Evolutionary conservation across 805 yeast genomes (phyloP), one percentile per base, ranked within the genome.

Genomic region (Starmerella etchellsii): DNA sequence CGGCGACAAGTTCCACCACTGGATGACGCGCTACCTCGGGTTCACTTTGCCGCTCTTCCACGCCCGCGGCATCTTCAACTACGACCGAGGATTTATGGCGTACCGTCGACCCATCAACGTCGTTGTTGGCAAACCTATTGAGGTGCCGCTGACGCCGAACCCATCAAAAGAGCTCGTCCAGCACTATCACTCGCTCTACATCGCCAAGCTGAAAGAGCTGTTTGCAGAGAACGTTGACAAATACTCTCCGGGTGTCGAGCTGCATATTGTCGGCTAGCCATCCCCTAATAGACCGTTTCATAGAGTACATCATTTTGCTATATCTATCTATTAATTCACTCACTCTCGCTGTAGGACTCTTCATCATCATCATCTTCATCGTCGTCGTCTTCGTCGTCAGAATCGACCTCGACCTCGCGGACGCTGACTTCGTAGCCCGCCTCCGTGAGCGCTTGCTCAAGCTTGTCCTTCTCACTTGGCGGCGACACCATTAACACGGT

Each of bases 1-100:
- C 57, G 69, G 70, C 21, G 69, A 74, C 52, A 63, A 65, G 41
- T 57, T 80, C 39, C 97, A 88, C 58, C 59, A 69, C 26, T 73
- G 83, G 75, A 57, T 88, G 54, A 88, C 91, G 53, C 65, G 65
- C 23, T 67, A 63, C 28, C 69, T 76, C 39, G 91, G 88, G 1
- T 88, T 88, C 60, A 87, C 98, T 0, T 54, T 91, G 4, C 98
- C 98, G 1, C 72, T 91, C 36, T 81, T 91, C 62, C 78, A 82
- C 56, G 95, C 95, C 1, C 67, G 97, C 34, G 96, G 97, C 0
- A 67, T 91, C 1, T 87, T 88, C 62, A 83, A 88, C 54, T 15
- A 30, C 7, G 95, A 85, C 56, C 82, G 81, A 62, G 98, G 98
- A 0, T 62, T 91, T 24, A 60, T 91, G 42, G 97, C 98, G 1